Conservation (phyloP, 805 yeast species). For the Lachancea kluyveri region DNA sequence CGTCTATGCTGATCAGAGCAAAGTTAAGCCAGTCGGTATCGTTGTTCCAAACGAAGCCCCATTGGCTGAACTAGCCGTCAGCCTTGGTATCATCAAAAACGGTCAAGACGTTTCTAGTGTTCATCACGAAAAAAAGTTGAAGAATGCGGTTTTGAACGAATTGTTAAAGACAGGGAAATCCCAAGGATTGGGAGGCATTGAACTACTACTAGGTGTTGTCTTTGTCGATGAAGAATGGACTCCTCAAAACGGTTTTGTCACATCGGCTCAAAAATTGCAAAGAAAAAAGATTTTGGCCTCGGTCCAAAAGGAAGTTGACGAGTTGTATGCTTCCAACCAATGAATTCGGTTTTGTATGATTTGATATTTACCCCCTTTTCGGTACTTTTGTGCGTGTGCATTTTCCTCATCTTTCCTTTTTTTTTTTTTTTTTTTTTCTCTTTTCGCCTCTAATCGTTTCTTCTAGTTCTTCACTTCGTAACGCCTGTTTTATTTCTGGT, state of each 20-base stretch:
- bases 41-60: conserved; percentile 73
- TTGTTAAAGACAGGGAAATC: conserved; percentile 69
- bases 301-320: conserved; percentile 61
- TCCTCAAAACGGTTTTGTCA: conserved; percentile 88
- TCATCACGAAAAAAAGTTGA: conserved; percentile 51
- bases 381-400: too few relatives aligned
- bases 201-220: conserved; percentile 72
- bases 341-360: too few relatives aligned
- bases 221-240: conserved; percentile 93
- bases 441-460: too few relatives aligned
- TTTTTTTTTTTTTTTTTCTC: too few relatives aligned
- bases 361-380: too few relatives aligned
- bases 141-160: conserved; percentile 46
- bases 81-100: conserved; percentile 43
- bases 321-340: too few relatives aligned
- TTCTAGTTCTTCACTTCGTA: too few relatives aligned
- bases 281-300: conserved; percentile 79
- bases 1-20: conserved; percentile 83
- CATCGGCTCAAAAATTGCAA: conserved; percentile 94
- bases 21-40: conserved; percentile 90
- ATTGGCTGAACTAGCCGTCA: conserved; percentile 53
- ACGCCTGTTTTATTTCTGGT: too few relatives aligned
- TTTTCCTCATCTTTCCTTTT: too few relatives aligned
- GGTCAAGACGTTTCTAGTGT: conserved; percentile 44
- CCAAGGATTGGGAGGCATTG: conserved; percentile 82